These are phyloP conservation scores for Exserohilum rostratum DNA, from an alignment of 2,329 filamentous ascomycete species.

Conservation along the genomic window DNA sequence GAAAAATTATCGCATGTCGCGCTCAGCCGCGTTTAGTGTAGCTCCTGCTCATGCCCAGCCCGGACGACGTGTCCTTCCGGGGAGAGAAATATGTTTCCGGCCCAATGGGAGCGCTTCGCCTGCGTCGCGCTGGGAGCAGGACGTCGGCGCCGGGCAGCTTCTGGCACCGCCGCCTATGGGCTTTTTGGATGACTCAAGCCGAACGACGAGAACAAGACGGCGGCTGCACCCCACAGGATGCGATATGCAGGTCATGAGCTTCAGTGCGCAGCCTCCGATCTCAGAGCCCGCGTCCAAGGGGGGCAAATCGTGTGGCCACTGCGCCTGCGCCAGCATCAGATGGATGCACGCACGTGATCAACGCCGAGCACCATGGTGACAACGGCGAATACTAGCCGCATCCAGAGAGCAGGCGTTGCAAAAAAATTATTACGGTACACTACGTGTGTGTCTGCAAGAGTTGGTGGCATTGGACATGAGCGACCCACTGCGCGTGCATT, in stretches of 20 bases:
- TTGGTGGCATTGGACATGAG: constrained; percentile 12
- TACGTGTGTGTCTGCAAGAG: constrained; percentile 5
- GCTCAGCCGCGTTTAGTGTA: constrained; percentile 8
- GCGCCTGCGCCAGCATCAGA: background rate
- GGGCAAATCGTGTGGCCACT: constrained; percentile 9
- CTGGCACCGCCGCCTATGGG: constrained; percentile 30
- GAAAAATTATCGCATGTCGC: constrained; percentile 26
- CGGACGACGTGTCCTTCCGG: constrained; percentile 23
- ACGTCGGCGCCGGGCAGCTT: constrained; percentile 27
- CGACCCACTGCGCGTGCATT: constrained; percentile 20
- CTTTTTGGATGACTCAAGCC: constrained; percentile 33
- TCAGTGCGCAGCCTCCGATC: constrained; percentile 18
- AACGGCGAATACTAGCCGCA: background rate
- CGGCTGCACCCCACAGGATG: constrained; percentile 34
- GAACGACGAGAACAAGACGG: constrained; percentile 33
- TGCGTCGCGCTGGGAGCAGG: background rate
- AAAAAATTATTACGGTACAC: background rate
- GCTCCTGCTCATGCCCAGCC: constrained; percentile 4
- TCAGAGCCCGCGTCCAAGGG: constrained; percentile 1
- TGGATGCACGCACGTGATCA: constrained; percentile 14
- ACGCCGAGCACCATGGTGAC: constrained; percentile 2
- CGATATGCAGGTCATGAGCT: constrained; percentile 26
- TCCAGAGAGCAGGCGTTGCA: background rate
- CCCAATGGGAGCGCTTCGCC: constrained; percentile 20
- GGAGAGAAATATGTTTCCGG: constrained; percentile 21